Percentiles rank a stretch among this genome's conserved stretches.
Evolutionary conservation across 2,329 filamentous ascomycete genomes (phyloP).

Genomic region (Ceratocystis ficicola): DNA sequence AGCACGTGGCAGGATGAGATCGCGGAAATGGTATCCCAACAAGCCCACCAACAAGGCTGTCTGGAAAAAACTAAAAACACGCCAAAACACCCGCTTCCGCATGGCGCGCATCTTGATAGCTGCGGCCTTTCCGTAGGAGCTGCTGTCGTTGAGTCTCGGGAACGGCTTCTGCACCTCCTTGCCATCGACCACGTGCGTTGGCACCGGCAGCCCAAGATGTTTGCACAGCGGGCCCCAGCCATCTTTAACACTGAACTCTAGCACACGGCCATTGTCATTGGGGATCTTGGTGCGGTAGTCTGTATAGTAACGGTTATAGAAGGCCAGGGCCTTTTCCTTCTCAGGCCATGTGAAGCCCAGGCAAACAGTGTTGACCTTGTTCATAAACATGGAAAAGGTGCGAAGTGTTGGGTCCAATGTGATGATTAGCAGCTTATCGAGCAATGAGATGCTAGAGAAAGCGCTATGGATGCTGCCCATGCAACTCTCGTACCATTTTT

Average conservation of each 20-base stretch:
- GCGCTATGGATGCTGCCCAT: conserved; percentile 25
- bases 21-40: conserved; percentile 16
- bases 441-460: conserved; percentile 21
- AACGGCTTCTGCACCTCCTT: conserved; percentile 24
- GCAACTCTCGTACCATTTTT: conserved; percentile 31
- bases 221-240: conserved; percentile 35
- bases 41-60: conserved; percentile 17
- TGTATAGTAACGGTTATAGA: conserved; percentile 31
- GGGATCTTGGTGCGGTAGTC: conserved; percentile 30
- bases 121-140: conserved; percentile 18
- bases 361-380: conserved; percentile 23
- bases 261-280: conserved; percentile 26
- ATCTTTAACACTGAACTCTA: conserved; percentile 32
- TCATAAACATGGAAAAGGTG: conserved; percentile 27
- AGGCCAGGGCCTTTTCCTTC: conserved; percentile 31
- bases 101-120: conserved; percentile 21
- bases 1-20: conserved; percentile 11
- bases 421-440: conserved; percentile 23
- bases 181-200: conserved; percentile 28
- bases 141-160: conserved; percentile 24
- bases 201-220: conserved; percentile 32
- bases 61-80: conserved; percentile 21
- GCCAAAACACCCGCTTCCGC: conserved; percentile 22
- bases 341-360: conserved; percentile 26
- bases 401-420: conserved; percentile 29